Base-by-base conservation (phyloP, 2,329 filamentous ascomycete species). In the Pseudogymnoascus sp. region DNA sequence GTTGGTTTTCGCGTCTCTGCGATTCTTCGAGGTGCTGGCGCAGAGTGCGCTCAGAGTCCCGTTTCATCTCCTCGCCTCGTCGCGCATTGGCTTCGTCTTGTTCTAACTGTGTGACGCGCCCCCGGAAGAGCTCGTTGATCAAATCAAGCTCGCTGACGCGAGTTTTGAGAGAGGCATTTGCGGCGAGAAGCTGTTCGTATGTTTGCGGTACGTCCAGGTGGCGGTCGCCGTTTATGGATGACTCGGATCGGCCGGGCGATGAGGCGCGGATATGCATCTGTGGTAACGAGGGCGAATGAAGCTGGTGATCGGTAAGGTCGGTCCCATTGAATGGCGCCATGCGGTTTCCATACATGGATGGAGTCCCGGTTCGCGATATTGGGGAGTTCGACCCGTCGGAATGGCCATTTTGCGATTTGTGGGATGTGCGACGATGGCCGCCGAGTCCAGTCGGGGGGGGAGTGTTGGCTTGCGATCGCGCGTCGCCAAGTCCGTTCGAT, bases 91-190 rank as follows among this genome's bases (percentile, higher is more conserved):
- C 84, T 72, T 93, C 90, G 71, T 89, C 89, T 68, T 87, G 84
- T 73, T 96, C 91, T 11, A 95, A 81, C 72, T 95, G 82, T 73
- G 86, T 75, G 41, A 97, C 86, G 10, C 89, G 84, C 38, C 88
- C 88, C 60, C 88, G 82, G 75, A 91, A 92, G 50, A 93, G 80
- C 72, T 90, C 89, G 71, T 93, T 97, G 79, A 99, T 97, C 61
- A 99, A 84, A 74, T 99, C 95, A 24, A 99, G 83, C 75, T 99
- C 95, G 69, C 89, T 95, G 35, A 99, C 93, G 43, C 95, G 88
- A 0, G 95, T 99, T 78, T 96, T 96, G n/a, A 98, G 81, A 60
- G 87, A 89, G 4, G 90, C 90, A 74, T 96, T 96, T 66, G 88
- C 85, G 1, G 89, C 88, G 61, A 91, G 80, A 24, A 96, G 83